A percentile compares a stretch with the other conserved stretches of the same genome.
These are phyloP conservation scores for Diaporthe aspalathi DNA, from an alignment of 2,329 filamentous ascomycete species.

Conservation along the genomic window DNA sequence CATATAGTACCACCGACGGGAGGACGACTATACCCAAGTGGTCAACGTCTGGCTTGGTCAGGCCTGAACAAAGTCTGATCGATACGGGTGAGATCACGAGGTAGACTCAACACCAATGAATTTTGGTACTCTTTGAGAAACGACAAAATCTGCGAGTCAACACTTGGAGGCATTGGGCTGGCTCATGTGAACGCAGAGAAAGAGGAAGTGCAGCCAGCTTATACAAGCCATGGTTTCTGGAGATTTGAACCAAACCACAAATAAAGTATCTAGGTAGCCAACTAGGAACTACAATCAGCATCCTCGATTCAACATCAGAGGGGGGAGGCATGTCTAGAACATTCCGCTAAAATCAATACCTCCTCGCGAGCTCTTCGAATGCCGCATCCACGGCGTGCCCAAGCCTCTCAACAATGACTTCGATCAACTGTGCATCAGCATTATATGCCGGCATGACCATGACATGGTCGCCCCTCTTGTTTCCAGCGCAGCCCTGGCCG, in stretches of 20 bases:
- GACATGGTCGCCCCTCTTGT: constrained; percentile 71
- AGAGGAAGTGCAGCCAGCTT: too few relatives aligned
- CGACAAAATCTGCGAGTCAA: too few relatives aligned
- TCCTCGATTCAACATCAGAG: neutral
- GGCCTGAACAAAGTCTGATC: neutral
- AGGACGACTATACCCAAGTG: neutral
- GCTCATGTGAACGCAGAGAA: too few relatives aligned
- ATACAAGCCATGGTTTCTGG: too few relatives aligned
- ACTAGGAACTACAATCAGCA: too few relatives aligned
- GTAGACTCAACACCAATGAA: neutral
- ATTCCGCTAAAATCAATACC: neutral
- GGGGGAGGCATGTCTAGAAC: neutral
- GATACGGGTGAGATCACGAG: neutral
- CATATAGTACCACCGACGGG: neutral
- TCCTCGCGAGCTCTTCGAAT: constrained; percentile 41
- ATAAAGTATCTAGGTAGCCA: too few relatives aligned
- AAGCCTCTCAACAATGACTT: constrained; percentile 62
- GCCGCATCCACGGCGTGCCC: constrained; percentile 57
- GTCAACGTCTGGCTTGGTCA: neutral
- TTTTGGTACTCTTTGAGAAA: too few relatives aligned
- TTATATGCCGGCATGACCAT: constrained; percentile 72
- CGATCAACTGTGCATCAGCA: constrained; percentile 63
- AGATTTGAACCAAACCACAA: too few relatives aligned
- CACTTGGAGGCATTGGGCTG: too few relatives aligned
- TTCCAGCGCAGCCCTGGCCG: constrained; percentile 63